phyloP scores from a whole-genome alignment of 495 filamentous ascomycete genomes.

The Lindgomyces ingoldianus region DNA sequence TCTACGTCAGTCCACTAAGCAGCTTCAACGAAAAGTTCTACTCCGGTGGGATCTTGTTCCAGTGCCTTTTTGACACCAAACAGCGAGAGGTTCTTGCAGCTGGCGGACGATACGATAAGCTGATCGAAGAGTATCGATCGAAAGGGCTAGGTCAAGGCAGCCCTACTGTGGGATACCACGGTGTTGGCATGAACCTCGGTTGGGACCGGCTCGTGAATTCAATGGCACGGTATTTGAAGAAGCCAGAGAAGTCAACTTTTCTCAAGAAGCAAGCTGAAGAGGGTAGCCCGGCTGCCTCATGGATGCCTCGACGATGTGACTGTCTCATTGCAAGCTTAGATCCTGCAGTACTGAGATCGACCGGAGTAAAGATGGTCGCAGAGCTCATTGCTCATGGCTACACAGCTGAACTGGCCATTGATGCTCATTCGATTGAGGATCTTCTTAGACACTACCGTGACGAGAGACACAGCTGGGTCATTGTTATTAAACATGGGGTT shows the following conservation, averaged over 20 bases:
- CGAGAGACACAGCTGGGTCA: slow-evolving; percentile 81
- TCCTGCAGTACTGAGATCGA: slow-evolving; percentile 69
- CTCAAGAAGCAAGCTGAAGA: slow-evolving; percentile 63
- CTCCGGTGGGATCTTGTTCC: slow-evolving; percentile 81
- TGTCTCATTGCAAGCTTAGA: slow-evolving; percentile 88
- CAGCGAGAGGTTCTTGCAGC: slow-evolving; percentile 85
- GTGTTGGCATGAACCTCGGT: slow-evolving; percentile 88
- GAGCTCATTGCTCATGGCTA: slow-evolving; percentile 81
- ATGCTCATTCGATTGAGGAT: slow-evolving; percentile 71
- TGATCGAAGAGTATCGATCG: slow-evolving; percentile 72
- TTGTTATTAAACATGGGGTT: slow-evolving; percentile 80
- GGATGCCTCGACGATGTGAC: slow-evolving; percentile 62
- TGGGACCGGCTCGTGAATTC: slow-evolving; percentile 75
- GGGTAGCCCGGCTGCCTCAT: slow-evolving; percentile 36
- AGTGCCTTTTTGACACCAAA: slow-evolving; percentile 87
- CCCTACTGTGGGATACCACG: slow-evolving; percentile 56
- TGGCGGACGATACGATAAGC: slow-evolving; percentile 85
- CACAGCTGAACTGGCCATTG: slow-evolving; percentile 84
- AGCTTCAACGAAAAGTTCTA: slow-evolving; percentile 95
- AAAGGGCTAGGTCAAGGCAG: slow-evolving; percentile 52
- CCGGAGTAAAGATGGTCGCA: slow-evolving; percentile 71
- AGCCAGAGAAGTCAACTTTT: slow-evolving; percentile 51
- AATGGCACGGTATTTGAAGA: slow-evolving; percentile 66
- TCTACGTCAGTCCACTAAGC: slow-evolving; percentile 82
- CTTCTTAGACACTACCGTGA: slow-evolving; percentile 64